phyloP scores from a whole-genome alignment of 441 rosid genomes.

The Populus hybrid region DNA sequence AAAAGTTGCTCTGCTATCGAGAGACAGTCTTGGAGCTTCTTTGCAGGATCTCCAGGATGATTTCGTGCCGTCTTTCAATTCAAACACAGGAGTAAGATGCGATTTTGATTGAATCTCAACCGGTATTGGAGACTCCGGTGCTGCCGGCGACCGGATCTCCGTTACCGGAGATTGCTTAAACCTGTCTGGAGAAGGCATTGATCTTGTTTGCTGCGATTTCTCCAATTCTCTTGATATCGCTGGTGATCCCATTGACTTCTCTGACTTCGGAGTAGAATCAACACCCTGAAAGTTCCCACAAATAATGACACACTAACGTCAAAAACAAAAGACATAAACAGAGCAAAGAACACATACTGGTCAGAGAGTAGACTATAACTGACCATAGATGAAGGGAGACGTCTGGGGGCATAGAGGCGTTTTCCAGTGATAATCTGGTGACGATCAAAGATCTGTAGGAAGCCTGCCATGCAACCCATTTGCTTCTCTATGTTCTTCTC shows the following conservation, averaged over 20 bases:
- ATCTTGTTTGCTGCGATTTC: conserved; percentile 30
- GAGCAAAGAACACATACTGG: neutral
- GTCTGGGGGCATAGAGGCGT: conserved; percentile 54
- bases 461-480: conserved; percentile 95
- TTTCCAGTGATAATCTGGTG: conserved; percentile 58
- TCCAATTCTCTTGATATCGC: conserved; percentile 36
- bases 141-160: conserved; percentile 38
- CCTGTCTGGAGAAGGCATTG: conserved; percentile 47
- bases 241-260: conserved; percentile 32
- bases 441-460: conserved; percentile 92
- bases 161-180: conserved; percentile 33
- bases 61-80: conserved; percentile 48
- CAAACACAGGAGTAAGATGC: conserved; percentile 48
- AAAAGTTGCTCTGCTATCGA: conserved; percentile 85
- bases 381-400: conserved; percentile 54
- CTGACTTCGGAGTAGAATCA: conserved; percentile 41
- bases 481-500: conserved; percentile 26
- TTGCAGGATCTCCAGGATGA: conserved; percentile 79
- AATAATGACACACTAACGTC: neutral
- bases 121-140: conserved; percentile 25
- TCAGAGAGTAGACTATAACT: neutral
- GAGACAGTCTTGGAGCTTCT: conserved; percentile 91
- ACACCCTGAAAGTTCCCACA: conserved; percentile 27
- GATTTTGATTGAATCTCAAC: conserved; percentile 29
- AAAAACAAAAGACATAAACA: neutral